phyloP scores from a whole-genome alignment of 768 basidiomycete species.

The Paxillus involutus region DNA sequence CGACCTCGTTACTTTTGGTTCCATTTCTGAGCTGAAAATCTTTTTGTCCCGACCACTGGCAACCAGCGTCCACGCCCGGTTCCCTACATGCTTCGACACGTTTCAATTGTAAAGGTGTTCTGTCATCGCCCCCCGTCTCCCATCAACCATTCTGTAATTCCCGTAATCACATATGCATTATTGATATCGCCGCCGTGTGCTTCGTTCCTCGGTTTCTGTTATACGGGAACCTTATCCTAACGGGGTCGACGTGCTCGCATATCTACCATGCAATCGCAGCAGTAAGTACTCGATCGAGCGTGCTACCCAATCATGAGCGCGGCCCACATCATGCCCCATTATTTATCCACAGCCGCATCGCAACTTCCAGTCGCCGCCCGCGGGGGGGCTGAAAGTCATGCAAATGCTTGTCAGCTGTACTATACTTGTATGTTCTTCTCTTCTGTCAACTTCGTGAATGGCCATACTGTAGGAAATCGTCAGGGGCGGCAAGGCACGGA shows the following conservation, averaged over 20 bases:
- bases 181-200: conserved; percentile 10
- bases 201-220: conserved; percentile 6
- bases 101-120: neutral
- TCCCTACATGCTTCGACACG: neutral
- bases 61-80: neutral
- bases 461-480: too few relatives aligned
- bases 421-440: too few relatives aligned
- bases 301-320: neutral
- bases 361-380: neutral
- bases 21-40: neutral
- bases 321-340: neutral
- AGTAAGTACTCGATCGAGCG: neutral
- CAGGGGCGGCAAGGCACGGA: too few relatives aligned
- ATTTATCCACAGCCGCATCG: neutral
- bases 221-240: conserved; percentile 9
- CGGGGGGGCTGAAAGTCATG: too few relatives aligned
- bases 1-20: too few relatives aligned
- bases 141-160: conserved; percentile 9
- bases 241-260: neutral
- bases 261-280: too few relatives aligned
- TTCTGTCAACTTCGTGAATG: too few relatives aligned
- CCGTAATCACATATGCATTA: conserved; percentile 18
- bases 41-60: neutral
- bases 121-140: neutral
- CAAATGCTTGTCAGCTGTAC: too few relatives aligned